Base-by-base conservation (phyloP, 164 flowering plant species). In the Echeveria elegans region DNA sequence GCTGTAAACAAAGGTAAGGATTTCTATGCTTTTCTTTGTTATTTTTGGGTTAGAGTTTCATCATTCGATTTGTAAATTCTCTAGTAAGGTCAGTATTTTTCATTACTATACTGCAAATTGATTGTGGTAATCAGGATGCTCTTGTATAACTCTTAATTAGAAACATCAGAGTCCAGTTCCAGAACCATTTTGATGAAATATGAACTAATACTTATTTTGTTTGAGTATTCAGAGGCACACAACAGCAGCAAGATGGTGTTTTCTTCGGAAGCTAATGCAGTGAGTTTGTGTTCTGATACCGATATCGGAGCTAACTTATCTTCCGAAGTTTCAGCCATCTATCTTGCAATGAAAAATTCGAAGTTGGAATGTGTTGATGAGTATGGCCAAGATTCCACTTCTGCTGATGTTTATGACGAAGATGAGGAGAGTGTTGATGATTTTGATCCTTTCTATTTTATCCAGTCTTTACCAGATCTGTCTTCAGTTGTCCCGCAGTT, bases 361-460 rank as follows among this genome's bases (percentile, higher is more conserved):
- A 91, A 88, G 72, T 71, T 88, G 75, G 96, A 91, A 71, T 94
- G 95, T 75, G 73, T 82, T 69, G 90, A 91, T 71, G 96, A 88
- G 79, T 79, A 79, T 40, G 81, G 75, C 69, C 86, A 83, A 68
- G 90, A 85, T 67, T 74, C 87, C 37, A 64, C 82, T 66, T 72
- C 91, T 60, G 67, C 79, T 60, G 82, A 82, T 71, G 82, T 73
- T 31, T 76, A 72, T 40, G 75, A 70, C 32, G 96, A 88, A 67
- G 86, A 81, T 60, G 97, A 85, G 77, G 96, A 89, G 67, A 96
- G 88, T 23, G 69, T 80, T 69, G 97, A 86, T 73, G 94, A 90
- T 73, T 95, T 95, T 78, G 97, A 95, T 75, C 99, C 99, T 21
- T 92, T 83, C 71, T 72, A 90, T 29, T 95, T 95, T 75, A 95